Evolutionary conservation across 106 monocot species (phyloP), one percentile per base, ranked within the genome.

Genomic region (Agapanthus africanus): DNA sequence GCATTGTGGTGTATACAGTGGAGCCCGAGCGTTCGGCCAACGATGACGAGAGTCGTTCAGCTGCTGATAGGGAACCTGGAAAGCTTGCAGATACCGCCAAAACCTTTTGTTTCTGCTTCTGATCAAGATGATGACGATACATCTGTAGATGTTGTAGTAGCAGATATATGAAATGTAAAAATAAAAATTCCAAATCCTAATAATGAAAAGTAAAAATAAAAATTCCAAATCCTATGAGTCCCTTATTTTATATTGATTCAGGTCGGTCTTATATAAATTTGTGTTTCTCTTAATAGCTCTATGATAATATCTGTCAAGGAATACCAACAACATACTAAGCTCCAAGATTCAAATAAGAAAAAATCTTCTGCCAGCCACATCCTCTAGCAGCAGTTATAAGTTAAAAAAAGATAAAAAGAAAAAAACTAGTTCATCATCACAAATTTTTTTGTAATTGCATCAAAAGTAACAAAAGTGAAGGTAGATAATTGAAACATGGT

Each of bases 331-430:
- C 68, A 74, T 87, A 87, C 54, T 83, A 87, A 33, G 83, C 73
- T 59, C 71, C 79, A 37, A 87, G 75, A 67, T 83, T 87, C 31
- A 83, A 66, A 21, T 77, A 41, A 15, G 87, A 80, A 68, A 80
- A 80, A 0, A 73, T 72, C 33, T 87, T 83, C 60, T 87, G 87
- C 87, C 83, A 87, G 21, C 87, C 87, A 78, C 83, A 80, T 50
- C 87, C 87, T 83, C 87, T 80, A 47, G 87, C 87, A 59, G 80
- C 78, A 64, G 83, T 83, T 87, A n/a, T 36, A 8, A 73, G 2
- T 15, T 8, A n/a, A 4, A 63, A 61, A 34, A 61, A 11, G 56
- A n/a, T 19, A n/a, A n/a, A n/a, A n/a, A n/a, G n/a, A n/a, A 23
- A 4, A 28, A 23, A 27, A 56, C 26, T 5, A 28, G 56, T 14